A percentile compares a stretch with the other conserved stretches of the same genome.
Conservation (phyloP, 352 stramenopile genomes). For the Pythium rhizo-oryzae region DNA sequence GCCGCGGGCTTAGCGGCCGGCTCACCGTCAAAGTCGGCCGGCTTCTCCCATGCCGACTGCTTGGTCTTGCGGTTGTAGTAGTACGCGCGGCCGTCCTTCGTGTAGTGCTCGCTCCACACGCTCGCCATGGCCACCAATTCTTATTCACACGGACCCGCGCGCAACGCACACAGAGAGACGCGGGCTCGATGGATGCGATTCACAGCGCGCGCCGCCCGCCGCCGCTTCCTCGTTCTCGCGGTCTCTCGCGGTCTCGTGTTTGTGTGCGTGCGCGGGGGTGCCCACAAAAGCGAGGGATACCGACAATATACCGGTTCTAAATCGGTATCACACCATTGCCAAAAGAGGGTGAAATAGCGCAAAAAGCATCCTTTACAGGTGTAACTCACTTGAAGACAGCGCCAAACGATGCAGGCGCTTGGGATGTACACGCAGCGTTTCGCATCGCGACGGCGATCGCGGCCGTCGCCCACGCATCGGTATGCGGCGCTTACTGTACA, state of each 20-base stretch:
- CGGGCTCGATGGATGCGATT: not conserved
- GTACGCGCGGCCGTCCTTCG: constrained; percentile 84
- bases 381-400: not conserved
- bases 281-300: constrained; percentile 19
- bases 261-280: not conserved
- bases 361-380: not conserved
- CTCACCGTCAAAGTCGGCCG: constrained; percentile 73
- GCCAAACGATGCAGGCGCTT: not conserved
- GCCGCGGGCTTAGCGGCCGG: constrained; percentile 22
- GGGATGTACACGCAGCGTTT: no score
- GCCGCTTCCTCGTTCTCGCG: not conserved
- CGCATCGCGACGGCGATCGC: not conserved
- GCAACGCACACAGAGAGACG: not conserved
- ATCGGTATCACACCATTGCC: not conserved
- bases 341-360: not conserved
- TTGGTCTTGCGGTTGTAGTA: constrained; percentile 90
- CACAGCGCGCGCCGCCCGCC: no score
- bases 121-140: constrained; percentile 17
- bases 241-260: not conserved
- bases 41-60: constrained; percentile 71
- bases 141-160: not conserved
- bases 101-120: constrained; percentile 85
- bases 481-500: constrained; percentile 4
- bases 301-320: constrained; percentile 2
- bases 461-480: not conserved